Evolutionary conservation across 2,329 filamentous ascomycete species (phyloP).

Genomic region (Scedosporium aurantiacum): DNA sequence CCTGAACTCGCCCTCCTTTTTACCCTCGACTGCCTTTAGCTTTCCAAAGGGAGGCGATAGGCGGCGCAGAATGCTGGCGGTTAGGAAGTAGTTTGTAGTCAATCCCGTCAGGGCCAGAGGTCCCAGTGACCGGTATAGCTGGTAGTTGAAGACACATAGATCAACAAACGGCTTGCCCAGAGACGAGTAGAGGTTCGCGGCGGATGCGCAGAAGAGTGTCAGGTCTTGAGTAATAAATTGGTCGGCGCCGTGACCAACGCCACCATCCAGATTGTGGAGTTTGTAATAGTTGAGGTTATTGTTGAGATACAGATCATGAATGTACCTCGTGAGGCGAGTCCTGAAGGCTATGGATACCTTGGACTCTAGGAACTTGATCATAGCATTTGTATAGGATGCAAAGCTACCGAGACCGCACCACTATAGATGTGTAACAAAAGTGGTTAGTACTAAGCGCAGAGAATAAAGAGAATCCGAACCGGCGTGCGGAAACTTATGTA

Average conservation of each 20-base stretch:
- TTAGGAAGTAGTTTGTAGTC: conserved; percentile 86
- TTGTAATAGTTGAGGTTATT: conserved; percentile 96
- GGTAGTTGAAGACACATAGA: conserved; percentile 94
- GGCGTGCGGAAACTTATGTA: too few species aligned
- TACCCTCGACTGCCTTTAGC: conserved; percentile 88
- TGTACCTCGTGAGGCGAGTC: conserved; percentile 87
- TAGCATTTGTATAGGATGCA: conserved; percentile 94
- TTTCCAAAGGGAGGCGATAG: conserved; percentile 95
- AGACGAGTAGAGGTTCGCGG: conserved; percentile 87
- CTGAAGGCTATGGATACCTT: conserved; percentile 98
- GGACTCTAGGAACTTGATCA: conserved; percentile 96
- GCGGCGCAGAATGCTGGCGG: conserved; percentile 76
- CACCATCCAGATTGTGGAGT: conserved; percentile 82
- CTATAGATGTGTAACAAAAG: conserved; percentile 23
- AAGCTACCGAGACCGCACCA: conserved; percentile 92
- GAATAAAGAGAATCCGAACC: not conserved
- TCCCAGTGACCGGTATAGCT: conserved; percentile 83
- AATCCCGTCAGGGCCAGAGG: conserved; percentile 79
- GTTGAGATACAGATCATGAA: conserved; percentile 93
- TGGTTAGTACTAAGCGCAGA: conserved; percentile 4
- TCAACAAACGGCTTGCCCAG: conserved; percentile 98
- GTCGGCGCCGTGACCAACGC: conserved; percentile 82
- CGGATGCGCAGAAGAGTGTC: conserved; percentile 86
- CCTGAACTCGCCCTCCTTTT: conserved; percentile 90
- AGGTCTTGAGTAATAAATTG: conserved; percentile 97